Evolutionary conservation across 352 stramenopile genomes (phyloP).

Genomic region (Globisporangium sylvaticum): DNA sequence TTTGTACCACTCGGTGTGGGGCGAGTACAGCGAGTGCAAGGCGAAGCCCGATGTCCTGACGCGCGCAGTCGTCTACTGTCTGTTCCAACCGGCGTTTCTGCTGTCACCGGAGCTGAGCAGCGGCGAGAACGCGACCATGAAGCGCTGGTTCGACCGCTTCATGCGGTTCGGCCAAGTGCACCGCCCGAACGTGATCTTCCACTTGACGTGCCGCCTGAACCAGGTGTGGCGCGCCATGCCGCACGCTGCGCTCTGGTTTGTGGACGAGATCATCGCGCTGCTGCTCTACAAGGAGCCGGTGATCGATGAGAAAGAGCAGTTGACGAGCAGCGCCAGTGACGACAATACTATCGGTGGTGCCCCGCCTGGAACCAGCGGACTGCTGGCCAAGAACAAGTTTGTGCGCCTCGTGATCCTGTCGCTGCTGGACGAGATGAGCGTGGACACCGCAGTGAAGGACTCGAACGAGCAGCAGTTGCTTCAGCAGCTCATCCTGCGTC

Average conservation of each 20-base stretch:
- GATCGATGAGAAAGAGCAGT: conserved; percentile 63
- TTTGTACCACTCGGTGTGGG: conserved; percentile 61
- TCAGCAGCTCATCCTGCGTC: conserved; percentile 26
- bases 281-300: conserved; percentile 76
- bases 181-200: conserved; percentile 77
- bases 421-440: conserved; percentile 53
- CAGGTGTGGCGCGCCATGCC: conserved; percentile 64
- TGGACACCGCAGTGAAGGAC: conserved; percentile 19
- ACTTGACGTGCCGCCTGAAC: conserved; percentile 60
- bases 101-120: conserved; percentile 19
- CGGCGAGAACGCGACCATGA: conserved; percentile 32
- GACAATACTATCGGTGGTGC: neutral
- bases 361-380: neutral
- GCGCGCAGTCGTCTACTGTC: conserved; percentile 52
- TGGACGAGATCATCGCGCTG: conserved; percentile 62
- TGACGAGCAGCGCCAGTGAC: conserved; percentile 15
- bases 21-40: conserved; percentile 62
- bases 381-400: conserved; percentile 52
- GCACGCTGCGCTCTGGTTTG: conserved; percentile 38
- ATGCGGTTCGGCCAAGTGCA: conserved; percentile 49
- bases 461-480: conserved; percentile 27
- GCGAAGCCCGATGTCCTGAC: conserved; percentile 68
- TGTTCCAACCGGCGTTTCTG: conserved; percentile 73
- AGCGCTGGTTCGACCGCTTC: conserved; percentile 55
- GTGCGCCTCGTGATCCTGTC: conserved; percentile 67